A percentile compares a stretch with the other conserved stretches of the same genome.
These are phyloP conservation scores for Didymella lethalis DNA, from an alignment of 2,329 filamentous ascomycete genomes.

Conservation along the genomic window DNA sequence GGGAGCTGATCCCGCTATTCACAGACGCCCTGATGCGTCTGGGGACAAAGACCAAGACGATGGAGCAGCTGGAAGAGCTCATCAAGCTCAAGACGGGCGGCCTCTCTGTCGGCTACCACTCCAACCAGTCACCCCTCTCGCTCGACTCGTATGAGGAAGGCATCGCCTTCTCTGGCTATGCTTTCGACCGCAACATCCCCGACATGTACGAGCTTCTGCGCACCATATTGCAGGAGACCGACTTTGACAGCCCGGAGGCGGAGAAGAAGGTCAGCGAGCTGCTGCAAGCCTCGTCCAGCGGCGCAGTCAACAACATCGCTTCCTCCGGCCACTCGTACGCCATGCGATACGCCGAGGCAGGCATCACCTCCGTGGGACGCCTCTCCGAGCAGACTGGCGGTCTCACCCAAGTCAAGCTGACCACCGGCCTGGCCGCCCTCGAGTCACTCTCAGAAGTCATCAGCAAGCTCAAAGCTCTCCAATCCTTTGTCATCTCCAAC, in stretches of 20 bases:
- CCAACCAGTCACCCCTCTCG: conserved; percentile 78
- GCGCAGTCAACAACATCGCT: conserved; percentile 89
- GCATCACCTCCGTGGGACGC: conserved; percentile 74
- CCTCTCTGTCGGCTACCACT: conserved; percentile 82
- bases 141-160: conserved; percentile 79
- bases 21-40: conserved; percentile 92
- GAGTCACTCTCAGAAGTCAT: conserved; percentile 79
- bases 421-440: conserved; percentile 78
- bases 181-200: conserved; percentile 86
- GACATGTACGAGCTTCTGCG: conserved; percentile 89
- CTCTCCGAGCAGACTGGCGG: conserved; percentile 86
- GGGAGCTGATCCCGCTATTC: conserved; percentile 86
- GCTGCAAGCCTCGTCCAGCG: conserved; percentile 84
- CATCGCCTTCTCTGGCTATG: conserved; percentile 83
- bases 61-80: conserved; percentile 93
- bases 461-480: conserved; percentile 83
- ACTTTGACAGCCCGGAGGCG: conserved; percentile 86
- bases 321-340: conserved; percentile 90
- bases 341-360: conserved; percentile 81
- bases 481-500: conserved; percentile 76
- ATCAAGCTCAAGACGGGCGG: conserved; percentile 98
- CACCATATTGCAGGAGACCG: conserved; percentile 81
- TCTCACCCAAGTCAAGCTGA: conserved; percentile 87
- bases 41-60: conserved; percentile 84
- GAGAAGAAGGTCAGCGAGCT: conserved; percentile 85